Evolutionary conservation across 768 basidiomycete species (phyloP), one percentile per base, ranked within the genome.

Genomic region (Plicaturopsis crispa): DNA sequence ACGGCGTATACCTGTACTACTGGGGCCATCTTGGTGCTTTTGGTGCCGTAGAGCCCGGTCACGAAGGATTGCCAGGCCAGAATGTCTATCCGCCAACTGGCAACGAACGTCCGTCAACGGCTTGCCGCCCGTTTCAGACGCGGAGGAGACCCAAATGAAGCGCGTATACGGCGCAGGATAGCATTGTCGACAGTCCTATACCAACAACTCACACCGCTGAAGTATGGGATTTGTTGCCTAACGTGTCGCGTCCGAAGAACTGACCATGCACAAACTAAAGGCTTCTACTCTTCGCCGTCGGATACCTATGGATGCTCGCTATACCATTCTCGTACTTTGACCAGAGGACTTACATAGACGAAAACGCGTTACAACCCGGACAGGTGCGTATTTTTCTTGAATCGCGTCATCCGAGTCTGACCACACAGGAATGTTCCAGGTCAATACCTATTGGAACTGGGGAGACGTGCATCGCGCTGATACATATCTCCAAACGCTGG

Each of bases 381-480:
- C 91, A 94, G 67, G 93, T 93, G 49, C 35, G 56, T 52, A 28
- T 4, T 13, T 50, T 38, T 21, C 18, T 8, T 37, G 24, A 11
- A 44, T 7, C 28, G 23, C 6, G 41, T 33, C 31, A 2, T 33
- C n/a, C 35, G 35, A 24, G 22, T 16, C n/a, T 18, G 7, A 14
- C 19, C 12, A 34, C 13, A 34, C 24, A 32, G 12, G 18, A 22
- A 39, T 21, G 6, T 24, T 40, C 14, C 39, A 97, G 91, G 93
- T 96, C 16, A 87, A 80, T 40, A 90, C 87, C 8, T 79, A 91
- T 54, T 97, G 86, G 81, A 74, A 75, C 48, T 97, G 94, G 96
- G 75, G 65, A 35, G 83, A 98, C 35, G 96, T 98, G 5, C 82
- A 87, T 46, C 62, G 65, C 31, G 91, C 96, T 7, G 96, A 99